Evolutionary conservation across 345 rosid species (phyloP).

Genomic region (Excoecaria cochinchinensis): DNA sequence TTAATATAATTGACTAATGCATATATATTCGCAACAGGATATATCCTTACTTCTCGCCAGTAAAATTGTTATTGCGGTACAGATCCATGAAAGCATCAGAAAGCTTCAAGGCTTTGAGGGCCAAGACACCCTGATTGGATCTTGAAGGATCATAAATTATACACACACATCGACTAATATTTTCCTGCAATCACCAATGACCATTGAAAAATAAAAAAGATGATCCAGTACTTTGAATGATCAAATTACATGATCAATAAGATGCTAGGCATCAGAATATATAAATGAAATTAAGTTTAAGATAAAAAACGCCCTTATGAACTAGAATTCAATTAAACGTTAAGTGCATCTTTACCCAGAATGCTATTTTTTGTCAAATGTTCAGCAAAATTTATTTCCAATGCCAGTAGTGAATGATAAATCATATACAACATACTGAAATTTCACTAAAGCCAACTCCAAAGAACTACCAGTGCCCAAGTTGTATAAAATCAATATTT

Average conservation of each 20-base stretch:
- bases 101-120: constrained; percentile 97
- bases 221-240: neutral
- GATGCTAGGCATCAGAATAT: neutral
- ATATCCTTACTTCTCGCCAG: constrained; percentile 82
- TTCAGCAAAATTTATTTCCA: neutral
- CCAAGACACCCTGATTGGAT: constrained; percentile 80
- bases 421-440: neutral
- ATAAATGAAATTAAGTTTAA: neutral
- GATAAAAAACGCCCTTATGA: neutral
- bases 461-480: too few species aligned
- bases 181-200: constrained; percentile 56
- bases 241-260: neutral
- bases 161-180: constrained; percentile 92
- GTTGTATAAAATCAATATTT: too few species aligned
- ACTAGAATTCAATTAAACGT: neutral
- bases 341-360: neutral
- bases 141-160: constrained; percentile 97
- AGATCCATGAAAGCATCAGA: constrained; percentile 97
- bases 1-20: constrained; percentile 16
- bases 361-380: neutral
- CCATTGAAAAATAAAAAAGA: neutral
- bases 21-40: constrained; percentile 4
- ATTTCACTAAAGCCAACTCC: neutral
- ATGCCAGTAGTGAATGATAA: neutral
- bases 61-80: constrained; percentile 70